Evolutionary conservation across 2,329 filamentous ascomycete species (phyloP).

Genomic region (Emergomyces orientalis): DNA sequence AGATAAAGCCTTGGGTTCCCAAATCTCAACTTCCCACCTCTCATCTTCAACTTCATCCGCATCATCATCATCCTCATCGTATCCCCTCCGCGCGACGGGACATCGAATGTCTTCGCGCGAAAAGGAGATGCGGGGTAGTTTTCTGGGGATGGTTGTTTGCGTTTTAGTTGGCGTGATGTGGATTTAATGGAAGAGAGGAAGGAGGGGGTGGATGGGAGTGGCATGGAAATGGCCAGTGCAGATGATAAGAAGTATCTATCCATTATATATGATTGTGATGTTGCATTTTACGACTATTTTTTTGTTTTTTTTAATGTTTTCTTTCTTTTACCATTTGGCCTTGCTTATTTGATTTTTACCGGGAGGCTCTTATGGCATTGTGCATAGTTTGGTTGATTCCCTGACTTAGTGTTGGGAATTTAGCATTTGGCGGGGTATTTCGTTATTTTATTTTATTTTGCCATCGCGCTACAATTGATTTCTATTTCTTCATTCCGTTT

Average conservation of each 20-base stretch:
- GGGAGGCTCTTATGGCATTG: not conserved
- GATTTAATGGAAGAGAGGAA: not conserved
- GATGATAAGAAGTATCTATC: not conserved
- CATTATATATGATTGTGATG: not conserved
- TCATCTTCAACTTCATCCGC: not conserved
- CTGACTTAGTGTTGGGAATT: not conserved
- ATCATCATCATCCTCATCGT: not conserved
- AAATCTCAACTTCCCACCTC: not conserved
- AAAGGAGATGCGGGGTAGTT: constrained; percentile 9
- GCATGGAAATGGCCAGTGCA: not conserved
- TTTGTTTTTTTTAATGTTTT: not conserved
- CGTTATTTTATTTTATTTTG: not conserved
- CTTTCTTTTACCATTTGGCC: not conserved
- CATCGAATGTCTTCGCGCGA: not conserved
- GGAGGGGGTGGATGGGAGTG: not conserved
- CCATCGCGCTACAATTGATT: not conserved
- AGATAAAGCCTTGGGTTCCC: not conserved
- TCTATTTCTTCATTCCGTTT: not conserved
- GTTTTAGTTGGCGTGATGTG: constrained; percentile 6
- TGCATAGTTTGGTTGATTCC: not conserved
- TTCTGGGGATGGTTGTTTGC: constrained; percentile 6
- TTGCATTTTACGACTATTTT: not conserved
- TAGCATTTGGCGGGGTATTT: not conserved
- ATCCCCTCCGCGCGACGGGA: not conserved
- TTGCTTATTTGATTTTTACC: not conserved